Percentiles rank a stretch among this genome's conserved stretches.
phyloP scores from a whole-genome alignment of 495 filamentous ascomycete genomes.

The Trichoderma erinaceum region DNA sequence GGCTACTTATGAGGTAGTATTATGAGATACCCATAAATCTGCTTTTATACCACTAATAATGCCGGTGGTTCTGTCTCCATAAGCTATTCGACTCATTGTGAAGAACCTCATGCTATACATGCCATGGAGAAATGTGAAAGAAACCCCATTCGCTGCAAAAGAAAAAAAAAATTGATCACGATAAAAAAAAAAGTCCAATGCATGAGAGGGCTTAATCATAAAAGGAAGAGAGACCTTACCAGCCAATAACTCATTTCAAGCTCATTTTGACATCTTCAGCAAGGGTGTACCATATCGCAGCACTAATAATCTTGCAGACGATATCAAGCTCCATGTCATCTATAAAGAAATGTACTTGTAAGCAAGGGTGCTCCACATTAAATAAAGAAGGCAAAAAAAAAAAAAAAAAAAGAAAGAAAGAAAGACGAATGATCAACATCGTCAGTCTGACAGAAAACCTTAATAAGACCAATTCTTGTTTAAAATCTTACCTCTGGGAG shows the following conservation, averaged over 20 bases:
- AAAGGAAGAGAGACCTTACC: background rate
- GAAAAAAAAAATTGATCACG: background rate
- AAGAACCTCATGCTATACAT: background rate
- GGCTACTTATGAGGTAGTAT: slow-evolving; percentile 5
- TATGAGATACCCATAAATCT: slow-evolving; percentile 1
- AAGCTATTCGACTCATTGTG: background rate
- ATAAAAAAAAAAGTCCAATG: background rate
- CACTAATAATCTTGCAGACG: slow-evolving; percentile 65
- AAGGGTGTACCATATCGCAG: slow-evolving; percentile 55
- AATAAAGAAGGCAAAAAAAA: background rate
- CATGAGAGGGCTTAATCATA: background rate
- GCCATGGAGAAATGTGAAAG: background rate
- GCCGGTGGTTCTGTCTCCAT: background rate
- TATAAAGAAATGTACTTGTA: slow-evolving; percentile 11
- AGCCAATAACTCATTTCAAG: background rate
- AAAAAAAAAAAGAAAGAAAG: background rate
- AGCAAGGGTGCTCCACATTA: too few species aligned
- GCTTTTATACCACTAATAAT: background rate
- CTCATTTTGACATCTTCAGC: slow-evolving; percentile 38
- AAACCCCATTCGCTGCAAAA: background rate
- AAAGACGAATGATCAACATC: background rate
- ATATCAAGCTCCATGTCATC: slow-evolving; percentile 59
- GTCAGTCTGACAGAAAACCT: background rate
- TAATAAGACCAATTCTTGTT: background rate
- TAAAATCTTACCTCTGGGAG: slow-evolving; percentile 48